phyloP scores from a whole-genome alignment of 2,329 filamentous ascomycete genomes.

The Aspergillus tamarii region DNA sequence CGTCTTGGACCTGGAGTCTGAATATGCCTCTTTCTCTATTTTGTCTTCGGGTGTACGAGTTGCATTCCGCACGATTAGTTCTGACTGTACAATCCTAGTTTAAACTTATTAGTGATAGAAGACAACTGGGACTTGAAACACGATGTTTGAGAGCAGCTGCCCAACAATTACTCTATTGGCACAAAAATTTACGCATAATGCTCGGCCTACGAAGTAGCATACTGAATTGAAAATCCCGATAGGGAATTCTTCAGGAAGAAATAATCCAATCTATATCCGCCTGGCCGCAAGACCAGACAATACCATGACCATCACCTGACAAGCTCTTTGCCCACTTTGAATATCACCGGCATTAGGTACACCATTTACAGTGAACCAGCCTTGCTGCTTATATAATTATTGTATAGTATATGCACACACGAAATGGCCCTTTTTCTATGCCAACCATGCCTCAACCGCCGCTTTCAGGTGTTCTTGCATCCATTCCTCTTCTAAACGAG shows the following conservation, averaged over 20 bases:
- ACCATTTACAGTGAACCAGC: no score
- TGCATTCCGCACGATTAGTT: neutral
- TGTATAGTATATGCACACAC: neutral
- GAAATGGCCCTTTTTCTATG: conserved; percentile 2
- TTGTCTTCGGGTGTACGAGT: neutral
- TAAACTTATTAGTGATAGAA: neutral
- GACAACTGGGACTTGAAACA: no score
- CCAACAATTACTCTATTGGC: no score
- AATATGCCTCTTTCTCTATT: neutral
- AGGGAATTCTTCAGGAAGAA: neutral
- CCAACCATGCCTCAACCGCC: conserved; percentile 32
- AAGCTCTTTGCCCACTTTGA: no score
- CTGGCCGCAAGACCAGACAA: no score
- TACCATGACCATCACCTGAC: no score
- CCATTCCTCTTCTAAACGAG: conserved; percentile 32
- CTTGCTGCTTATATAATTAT: no score
- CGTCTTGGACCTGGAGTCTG: neutral
- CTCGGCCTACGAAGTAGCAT: neutral
- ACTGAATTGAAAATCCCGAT: neutral
- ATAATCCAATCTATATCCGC: neutral
- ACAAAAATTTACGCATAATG: no score
- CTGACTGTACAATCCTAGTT: neutral
- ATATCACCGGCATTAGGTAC: no score
- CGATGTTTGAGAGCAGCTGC: no score
- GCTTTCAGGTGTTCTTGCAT: conserved; percentile 29